Base-by-base conservation (phyloP, 192 early-diverging fungal species). In the Rhizophagus sp. region DNA sequence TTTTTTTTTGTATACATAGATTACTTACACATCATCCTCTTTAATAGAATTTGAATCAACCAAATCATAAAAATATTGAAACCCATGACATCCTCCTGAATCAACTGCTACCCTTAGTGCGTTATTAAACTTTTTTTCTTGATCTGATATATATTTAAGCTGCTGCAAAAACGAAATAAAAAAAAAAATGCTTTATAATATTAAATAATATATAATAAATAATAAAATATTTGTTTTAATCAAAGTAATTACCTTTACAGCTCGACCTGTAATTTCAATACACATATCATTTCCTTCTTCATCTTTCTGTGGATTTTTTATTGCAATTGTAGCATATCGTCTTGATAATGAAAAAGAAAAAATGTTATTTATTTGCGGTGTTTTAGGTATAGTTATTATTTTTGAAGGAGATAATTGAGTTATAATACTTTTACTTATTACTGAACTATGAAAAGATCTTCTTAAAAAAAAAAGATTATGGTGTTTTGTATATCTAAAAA, bases 41-140 rank as follows among this genome's bases (percentile, higher is more conserved):
- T 92, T 88, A 17, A 89, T 86, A 75, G 82, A 79, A 34, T 50
- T 69, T n/a, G 36, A 22, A 24, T 90, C 89, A 0, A 89, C 91
- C 82, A 96, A 85, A 63, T 95, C 92, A 87, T 95, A 88, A 78
- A 90, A 90, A 83, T 96, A 94, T 81, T 94, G 93, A 82, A 93
- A 96, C 57, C 95, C 95, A 72, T 96, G 94, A 84, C 95, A 96
- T 25, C 95, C 95, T 39, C 95, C 95, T 4, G 95, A 93, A 72
- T 96, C 95, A 19, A 96, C 94, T 3, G 90, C 81, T 36, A 96
- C 82, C 62, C 95, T 89, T 83, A 96, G 79, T 80, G 87, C 78
- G 52, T 88, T 87, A 17, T 85, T 61, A 2, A 80, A 81, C 50
- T 85, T 83, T 13, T 89, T 84, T 70, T 92, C 90, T 13, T 83